Percentiles rank a stretch among this genome's conserved stretches.
Evolutionary conservation across 2,329 filamentous ascomycete genomes (phyloP).

Genomic region (Fusarium gaditjirri): DNA sequence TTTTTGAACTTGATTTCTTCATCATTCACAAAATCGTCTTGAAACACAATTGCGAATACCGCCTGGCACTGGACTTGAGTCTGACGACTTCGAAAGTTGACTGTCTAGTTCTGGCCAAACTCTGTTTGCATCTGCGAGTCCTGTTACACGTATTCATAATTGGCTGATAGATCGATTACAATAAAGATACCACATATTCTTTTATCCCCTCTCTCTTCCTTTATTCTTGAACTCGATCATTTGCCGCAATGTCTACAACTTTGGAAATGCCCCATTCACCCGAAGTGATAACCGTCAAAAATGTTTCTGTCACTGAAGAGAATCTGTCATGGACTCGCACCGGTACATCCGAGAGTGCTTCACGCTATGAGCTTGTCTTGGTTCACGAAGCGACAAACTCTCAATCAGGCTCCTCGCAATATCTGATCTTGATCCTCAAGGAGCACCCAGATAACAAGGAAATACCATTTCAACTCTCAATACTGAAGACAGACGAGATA

Average conservation of each 20-base stretch:
- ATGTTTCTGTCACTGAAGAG: constrained; percentile 39
- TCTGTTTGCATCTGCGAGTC: background rate
- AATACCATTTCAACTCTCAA: constrained; percentile 44
- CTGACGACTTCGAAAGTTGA: background rate
- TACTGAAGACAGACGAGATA: constrained; percentile 45
- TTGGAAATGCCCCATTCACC: background rate
- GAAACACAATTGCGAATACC: background rate
- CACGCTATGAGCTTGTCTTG: constrained; percentile 46
- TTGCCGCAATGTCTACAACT: constrained; percentile 18
- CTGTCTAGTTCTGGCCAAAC: background rate
- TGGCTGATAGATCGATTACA: constrained; percentile 19
- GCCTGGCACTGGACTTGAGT: background rate
- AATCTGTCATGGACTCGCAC: constrained; percentile 44
- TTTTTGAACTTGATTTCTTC: constrained; percentile 22
- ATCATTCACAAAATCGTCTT: constrained; percentile 1
- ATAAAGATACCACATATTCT: constrained; percentile 26
- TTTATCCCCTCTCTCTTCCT: background rate
- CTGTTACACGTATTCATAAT: constrained; percentile 15
- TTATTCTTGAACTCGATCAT: background rate
- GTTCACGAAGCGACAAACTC: constrained; percentile 26
- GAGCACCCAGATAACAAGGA: constrained; percentile 46
- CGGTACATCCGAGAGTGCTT: constrained; percentile 22
- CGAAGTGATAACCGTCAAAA: constrained; percentile 14
- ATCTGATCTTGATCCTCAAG: constrained; percentile 54
- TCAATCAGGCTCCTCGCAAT: constrained; percentile 1